Percentiles rank a stretch among this genome's conserved stretches.
These are phyloP conservation scores for Linnemannia hyalina DNA, from an alignment of 192 early-diverging fungal species.

Conservation along the genomic window DNA sequence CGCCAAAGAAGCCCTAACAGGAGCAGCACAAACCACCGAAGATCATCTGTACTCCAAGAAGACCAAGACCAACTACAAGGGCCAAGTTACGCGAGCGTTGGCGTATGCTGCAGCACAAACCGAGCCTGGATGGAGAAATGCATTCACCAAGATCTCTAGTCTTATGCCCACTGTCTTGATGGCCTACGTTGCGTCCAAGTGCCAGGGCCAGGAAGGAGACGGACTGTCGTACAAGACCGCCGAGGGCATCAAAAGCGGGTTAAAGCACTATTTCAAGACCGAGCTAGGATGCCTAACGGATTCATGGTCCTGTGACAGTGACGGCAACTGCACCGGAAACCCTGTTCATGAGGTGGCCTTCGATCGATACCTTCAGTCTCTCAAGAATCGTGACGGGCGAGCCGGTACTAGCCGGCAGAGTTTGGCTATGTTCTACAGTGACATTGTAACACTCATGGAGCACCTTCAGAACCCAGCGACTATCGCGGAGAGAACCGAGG, in stretches of 20 bases:
- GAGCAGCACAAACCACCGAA: background rate
- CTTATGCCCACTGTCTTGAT: slow-evolving; percentile 7
- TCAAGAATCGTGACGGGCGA: slow-evolving; percentile 20
- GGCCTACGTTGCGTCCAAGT: slow-evolving; percentile 19
- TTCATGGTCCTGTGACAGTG: slow-evolving; percentile 3
- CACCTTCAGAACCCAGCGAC: slow-evolving; percentile 4
- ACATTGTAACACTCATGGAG: slow-evolving; percentile 3
- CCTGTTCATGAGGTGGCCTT: slow-evolving; percentile 12
- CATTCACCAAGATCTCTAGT: background rate
- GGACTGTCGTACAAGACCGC: slow-evolving; percentile 15
- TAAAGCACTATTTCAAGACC: slow-evolving; percentile 16
- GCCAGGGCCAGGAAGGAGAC: background rate
- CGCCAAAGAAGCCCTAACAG: background rate
- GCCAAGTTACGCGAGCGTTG: background rate
- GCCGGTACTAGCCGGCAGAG: slow-evolving; percentile 3
- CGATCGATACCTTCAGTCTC: background rate
- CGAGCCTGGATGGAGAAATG: slow-evolving; percentile 12
- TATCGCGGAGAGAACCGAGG: slow-evolving; percentile 1
- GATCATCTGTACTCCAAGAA: slow-evolving; percentile 1
- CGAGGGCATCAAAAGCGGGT: slow-evolving; percentile 9
- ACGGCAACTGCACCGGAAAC: background rate
- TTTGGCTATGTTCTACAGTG: slow-evolving; percentile 1
- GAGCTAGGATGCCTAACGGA: slow-evolving; percentile 8
- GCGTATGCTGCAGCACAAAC: background rate
- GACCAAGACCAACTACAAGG: background rate